Percentiles rank a stretch among this genome's conserved stretches.
phyloP scores from a whole-genome alignment of 352 stramenopile genomes.

The Pythium rhizo-oryzae region DNA sequence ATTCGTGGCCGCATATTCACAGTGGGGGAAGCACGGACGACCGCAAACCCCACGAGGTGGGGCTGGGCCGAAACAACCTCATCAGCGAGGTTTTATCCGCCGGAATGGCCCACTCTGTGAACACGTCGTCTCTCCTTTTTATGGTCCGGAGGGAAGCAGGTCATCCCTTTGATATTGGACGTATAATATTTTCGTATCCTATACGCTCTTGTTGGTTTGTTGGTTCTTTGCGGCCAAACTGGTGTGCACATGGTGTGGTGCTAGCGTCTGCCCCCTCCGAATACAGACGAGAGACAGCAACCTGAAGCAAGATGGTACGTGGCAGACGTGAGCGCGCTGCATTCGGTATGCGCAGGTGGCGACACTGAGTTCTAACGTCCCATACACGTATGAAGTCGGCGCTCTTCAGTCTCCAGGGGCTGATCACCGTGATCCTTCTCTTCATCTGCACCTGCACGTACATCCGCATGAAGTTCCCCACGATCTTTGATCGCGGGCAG shows the following conservation, averaged over 20 bases:
- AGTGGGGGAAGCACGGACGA: constrained; percentile 23
- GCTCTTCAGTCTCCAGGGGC: constrained; percentile 97
- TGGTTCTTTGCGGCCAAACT: constrained; percentile 28
- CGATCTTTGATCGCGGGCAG: constrained; percentile 93
- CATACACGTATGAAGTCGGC: constrained; percentile 71
- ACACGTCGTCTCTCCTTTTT: constrained; percentile 19
- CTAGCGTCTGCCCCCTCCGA: not conserved
- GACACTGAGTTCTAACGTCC: not conserved
- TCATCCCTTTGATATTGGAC: constrained; percentile 30
- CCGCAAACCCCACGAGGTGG: constrained; percentile 27
- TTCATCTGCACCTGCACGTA: constrained; percentile 98
- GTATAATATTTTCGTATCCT: constrained; percentile 24
- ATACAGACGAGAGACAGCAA: constrained; percentile 4
- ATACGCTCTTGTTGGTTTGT: not conserved
- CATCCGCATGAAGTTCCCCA: constrained; percentile 94
- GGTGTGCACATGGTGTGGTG: constrained; percentile 28
- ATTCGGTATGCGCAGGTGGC: not conserved
- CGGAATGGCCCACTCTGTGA: constrained; percentile 11
- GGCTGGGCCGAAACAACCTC: constrained; percentile 24
- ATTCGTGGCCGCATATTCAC: constrained; percentile 31
- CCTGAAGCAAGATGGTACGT: constrained; percentile 27
- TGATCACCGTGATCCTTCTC: constrained; percentile 96
- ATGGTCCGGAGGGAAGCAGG: not conserved
- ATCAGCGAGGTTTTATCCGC: constrained; percentile 18
- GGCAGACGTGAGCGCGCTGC: constrained; percentile 1